phyloP scores from a whole-genome alignment of 164 flowering plant species.

The Nymphaea thermarum region DNA sequence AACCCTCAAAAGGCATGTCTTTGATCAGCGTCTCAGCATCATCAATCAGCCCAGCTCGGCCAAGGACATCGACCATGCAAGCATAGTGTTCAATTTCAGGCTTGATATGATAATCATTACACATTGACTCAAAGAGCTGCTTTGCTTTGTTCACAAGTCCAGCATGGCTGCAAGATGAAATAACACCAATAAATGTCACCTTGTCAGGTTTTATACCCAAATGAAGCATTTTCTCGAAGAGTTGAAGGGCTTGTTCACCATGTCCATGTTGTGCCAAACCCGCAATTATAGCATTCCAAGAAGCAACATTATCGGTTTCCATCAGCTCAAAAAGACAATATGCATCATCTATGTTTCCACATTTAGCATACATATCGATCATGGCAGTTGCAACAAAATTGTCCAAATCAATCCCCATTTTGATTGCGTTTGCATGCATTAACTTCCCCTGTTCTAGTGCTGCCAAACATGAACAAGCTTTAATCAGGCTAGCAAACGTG shows the following conservation, averaged over 20 bases:
- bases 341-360: conserved; percentile 42
- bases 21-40: conserved; percentile 39
- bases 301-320: conserved; percentile 18
- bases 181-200: conserved; percentile 52
- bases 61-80: conserved; percentile 57
- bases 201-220: conserved; percentile 34
- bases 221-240: conserved; percentile 28
- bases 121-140: conserved; percentile 27
- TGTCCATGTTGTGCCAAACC: conserved; percentile 57
- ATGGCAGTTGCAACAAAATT: conserved; percentile 40
- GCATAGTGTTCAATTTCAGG: conserved; percentile 54
- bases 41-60: conserved; percentile 46
- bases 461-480: conserved; percentile 40
- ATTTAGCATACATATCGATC: conserved; percentile 56
- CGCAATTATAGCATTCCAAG: conserved; percentile 54
- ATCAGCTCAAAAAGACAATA: conserved; percentile 23
- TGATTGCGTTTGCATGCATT: conserved; percentile 44
- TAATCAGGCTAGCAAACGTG: conserved; percentile 40
- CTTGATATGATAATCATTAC: conserved; percentile 23
- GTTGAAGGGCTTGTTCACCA: conserved; percentile 35
- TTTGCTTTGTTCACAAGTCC: conserved; percentile 47
- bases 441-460: conserved; percentile 42
- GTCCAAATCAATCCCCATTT: conserved; percentile 26
- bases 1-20: conserved; percentile 36
- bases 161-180: conserved; percentile 61